These are phyloP conservation scores for Boechera stricta DNA, from an alignment of 345 rosid species.

Conservation along the genomic window DNA sequence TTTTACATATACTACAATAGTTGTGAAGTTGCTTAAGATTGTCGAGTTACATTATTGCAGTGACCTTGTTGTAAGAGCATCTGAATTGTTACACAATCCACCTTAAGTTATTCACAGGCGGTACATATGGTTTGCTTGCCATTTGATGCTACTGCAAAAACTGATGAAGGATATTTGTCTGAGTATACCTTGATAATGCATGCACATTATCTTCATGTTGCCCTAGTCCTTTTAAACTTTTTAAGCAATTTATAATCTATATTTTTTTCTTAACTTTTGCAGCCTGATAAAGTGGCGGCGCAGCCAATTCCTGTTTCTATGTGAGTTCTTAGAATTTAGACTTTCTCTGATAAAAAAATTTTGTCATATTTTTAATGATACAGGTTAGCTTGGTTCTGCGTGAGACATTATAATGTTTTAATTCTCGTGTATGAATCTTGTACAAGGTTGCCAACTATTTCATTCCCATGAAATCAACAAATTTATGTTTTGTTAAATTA, in stretches of 20 bases:
- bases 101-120: constrained; percentile 5
- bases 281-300: constrained; percentile 67
- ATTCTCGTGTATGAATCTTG: constrained; percentile 18
- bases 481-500: neutral
- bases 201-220: constrained; percentile 8
- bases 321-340: constrained; percentile 57
- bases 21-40: constrained; percentile 13
- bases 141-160: constrained; percentile 25
- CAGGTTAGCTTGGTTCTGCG: constrained; percentile 11
- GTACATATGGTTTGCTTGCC: constrained; percentile 25
- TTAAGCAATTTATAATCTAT: constrained; percentile 20
- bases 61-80: constrained; percentile 18
- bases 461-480: constrained; percentile 10
- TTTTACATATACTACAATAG: constrained; percentile 8
- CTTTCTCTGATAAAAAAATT: constrained; percentile 11
- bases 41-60: constrained; percentile 1
- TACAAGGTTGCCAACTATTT: constrained; percentile 29
- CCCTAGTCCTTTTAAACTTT: constrained; percentile 1
- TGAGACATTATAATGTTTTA: constrained; percentile 9
- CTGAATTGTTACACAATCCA: constrained; percentile 5
- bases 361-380: constrained; percentile 17
- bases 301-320: constrained; percentile 83
- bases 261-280: constrained; percentile 49
- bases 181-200: constrained; percentile 7
- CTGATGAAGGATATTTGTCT: constrained; percentile 28